These are phyloP conservation scores for Salicornia ramosissima DNA, from an alignment of 148 eudicot species.

Conservation along the genomic window DNA sequence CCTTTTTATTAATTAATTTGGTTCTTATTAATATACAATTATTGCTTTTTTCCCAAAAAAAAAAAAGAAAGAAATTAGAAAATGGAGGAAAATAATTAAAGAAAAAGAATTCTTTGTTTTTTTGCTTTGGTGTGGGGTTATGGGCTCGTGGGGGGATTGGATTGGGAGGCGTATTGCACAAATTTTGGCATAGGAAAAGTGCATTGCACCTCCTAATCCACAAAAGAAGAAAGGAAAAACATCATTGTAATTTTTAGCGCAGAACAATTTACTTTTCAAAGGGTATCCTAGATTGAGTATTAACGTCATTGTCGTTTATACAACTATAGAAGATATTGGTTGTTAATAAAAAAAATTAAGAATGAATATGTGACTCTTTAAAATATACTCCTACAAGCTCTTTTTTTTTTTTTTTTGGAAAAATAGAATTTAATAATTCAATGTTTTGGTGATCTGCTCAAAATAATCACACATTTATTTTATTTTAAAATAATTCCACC, in stretches of 20 bases:
- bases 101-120: conserved; percentile 6
- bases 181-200: conserved; percentile 21
- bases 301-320: conserved; percentile 2
- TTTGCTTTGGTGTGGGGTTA: conserved; percentile 24
- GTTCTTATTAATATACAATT: no score
- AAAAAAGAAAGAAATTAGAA: no score
- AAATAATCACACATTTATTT: no score
- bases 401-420: no score
- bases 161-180: conserved; percentile 26
- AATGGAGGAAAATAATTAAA: neutral
- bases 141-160: conserved; percentile 12
- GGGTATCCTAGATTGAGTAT: conserved; percentile 29
- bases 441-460: no score
- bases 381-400: no score
- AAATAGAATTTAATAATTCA: no score
- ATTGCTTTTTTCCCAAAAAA: neutral
- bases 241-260: conserved; percentile 15
- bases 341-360: no score
- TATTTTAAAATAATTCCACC: no score
- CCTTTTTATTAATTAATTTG: neutral
- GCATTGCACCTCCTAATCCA: conserved; percentile 23
- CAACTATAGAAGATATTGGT: neutral
- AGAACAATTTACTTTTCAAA: conserved; percentile 8
- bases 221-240: neutral
- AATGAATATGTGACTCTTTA: no score